Base-by-base conservation (phyloP, 805 yeast genomes). In the Wickerhamomyces rabaulensis region DNA sequence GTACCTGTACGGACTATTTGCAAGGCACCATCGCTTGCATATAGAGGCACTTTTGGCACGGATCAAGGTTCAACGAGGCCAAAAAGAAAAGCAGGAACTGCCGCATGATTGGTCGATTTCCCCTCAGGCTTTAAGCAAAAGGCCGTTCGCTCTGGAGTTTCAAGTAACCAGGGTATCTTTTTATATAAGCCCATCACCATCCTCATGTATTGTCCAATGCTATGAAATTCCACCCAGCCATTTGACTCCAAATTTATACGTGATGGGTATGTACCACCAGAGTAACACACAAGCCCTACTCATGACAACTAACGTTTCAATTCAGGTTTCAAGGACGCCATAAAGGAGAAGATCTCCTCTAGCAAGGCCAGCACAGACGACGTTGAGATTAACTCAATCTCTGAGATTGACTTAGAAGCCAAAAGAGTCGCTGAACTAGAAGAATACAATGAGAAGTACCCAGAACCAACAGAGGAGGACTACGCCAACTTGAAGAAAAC, bases 381-480 rank as follows among this genome's bases (percentile, higher is more conserved):
- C 16, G 36, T 33, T n/a, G 36, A 33, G 13, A 13, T 12, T n/a
- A 19, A 6, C 23, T 36, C 35, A 12, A 37, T 22, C 22, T n/a
- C 49, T 15, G 43, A 40, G 6, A n/a, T 20, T 16, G 46, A 48
- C 23, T 29, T 42, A 15, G 45, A 44, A n/a, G 23, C 20, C 6
- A 22, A 40, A 35, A 35, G 31, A 19, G 36, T 43, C 20, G 51
- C 47, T 22, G 48, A 48, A 31, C 26, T 52, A 9, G 39, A 23
- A 6, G 55, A 37, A 21, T 52, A 52, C 23, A 55, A 54, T 27
- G 51, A 43, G 9, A 40, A 47, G 23, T 55, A 44, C 42, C 57
- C 58, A 21, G 56, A 54, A 42, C 61, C 86, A 48, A 80, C 86
- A 23, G 76, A 66, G 2, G 77, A 75, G 48, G 74, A 71, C 46